A percentile compares a stretch with the other conserved stretches of the same genome.
Conservation (phyloP, 2,329 filamentous ascomycete genomes). For the Fusarium solani-melongenae region DNA sequence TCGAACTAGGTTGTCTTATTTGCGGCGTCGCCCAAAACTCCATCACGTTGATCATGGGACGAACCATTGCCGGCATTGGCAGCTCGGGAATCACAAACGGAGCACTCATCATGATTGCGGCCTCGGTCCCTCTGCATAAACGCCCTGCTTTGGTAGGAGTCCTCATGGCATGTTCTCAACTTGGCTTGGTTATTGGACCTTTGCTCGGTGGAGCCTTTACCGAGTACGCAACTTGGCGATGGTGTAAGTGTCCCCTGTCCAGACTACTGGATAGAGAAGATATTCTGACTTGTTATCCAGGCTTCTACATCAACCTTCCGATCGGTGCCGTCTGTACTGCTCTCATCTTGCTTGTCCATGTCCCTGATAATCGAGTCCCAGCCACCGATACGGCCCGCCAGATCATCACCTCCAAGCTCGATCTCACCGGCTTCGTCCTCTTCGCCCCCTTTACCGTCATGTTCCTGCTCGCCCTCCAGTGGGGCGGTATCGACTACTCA, state of each 20-base stretch:
- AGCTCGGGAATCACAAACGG: slow-evolving; percentile 56
- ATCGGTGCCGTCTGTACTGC: slow-evolving; percentile 51
- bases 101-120: slow-evolving; percentile 48
- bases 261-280: background rate
- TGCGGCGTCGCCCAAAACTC: slow-evolving; percentile 59
- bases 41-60: slow-evolving; percentile 60
- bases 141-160: slow-evolving; percentile 44
- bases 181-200: slow-evolving; percentile 60
- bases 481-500: slow-evolving; percentile 58
- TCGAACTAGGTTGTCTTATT: slow-evolving; percentile 57
- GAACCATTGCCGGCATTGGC: slow-evolving; percentile 61
- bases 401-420: slow-evolving; percentile 49
- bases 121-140: slow-evolving; percentile 43
- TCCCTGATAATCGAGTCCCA: slow-evolving; percentile 48
- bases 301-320: slow-evolving; percentile 61
- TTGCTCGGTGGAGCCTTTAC: slow-evolving; percentile 58
- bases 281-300: slow-evolving; percentile 35
- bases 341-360: slow-evolving; percentile 46
- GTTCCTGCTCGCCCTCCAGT: slow-evolving; percentile 64
- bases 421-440: slow-evolving; percentile 56
- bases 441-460: slow-evolving; percentile 60
- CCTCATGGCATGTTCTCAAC: slow-evolving; percentile 49
- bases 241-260: slow-evolving; percentile 49
- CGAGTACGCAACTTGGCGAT: slow-evolving; percentile 55
- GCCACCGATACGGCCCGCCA: slow-evolving; percentile 21